Evolutionary conservation across 1,284 basidiomycete genomes (phyloP), one percentile per base, ranked within the genome.

Genomic region (Vanrija sp.): DNA sequence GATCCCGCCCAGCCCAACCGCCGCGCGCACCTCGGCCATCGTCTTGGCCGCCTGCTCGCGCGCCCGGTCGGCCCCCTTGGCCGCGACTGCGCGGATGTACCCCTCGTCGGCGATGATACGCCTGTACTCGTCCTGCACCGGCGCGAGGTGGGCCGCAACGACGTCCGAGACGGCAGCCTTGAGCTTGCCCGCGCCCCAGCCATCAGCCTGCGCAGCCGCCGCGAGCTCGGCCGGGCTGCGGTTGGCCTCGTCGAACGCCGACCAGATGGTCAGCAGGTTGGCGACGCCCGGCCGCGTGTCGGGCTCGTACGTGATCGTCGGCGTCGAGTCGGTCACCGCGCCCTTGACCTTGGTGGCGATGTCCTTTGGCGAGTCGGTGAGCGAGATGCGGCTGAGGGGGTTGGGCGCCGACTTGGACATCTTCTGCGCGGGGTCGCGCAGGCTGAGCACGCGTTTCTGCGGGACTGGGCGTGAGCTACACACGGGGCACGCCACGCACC

Each of bases 381-480:
- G 79, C 51, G 91, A 78, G 62, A 97, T 91, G 23, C 92, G 86
- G 1, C 91, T 93, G n/a, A 82, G 77, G 1, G 82, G 63, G 67
- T 89, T 85, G 0, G 86, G 86, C 0, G 89, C 82, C 0, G 94
- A 97, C 73, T 97, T 97, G 39, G 92, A 96, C 94, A 98, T 98
- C 75, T 97, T 98, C 10, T 85, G 82, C 0, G 79, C 78, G 0
- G 93, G 89, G 69, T 95, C 88, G 52, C 85, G 85, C 15, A 98
- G 83, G 3, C 90, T 94, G 8, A 95, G 82, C 16, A 78, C 79
- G 47, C 89, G 83, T 68, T 83, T 84, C 2, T 85, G 85, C 0
- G 85, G 82, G 0, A 90, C 92, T 94, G 60, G 3, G 19, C 43
- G 47, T 20, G 39, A 22, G 24, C n/a, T 25, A 36, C 25, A 14